Evolutionary conservation across 768 basidiomycete species (phyloP).

Genomic region (Leccinum sublutescens): DNA sequence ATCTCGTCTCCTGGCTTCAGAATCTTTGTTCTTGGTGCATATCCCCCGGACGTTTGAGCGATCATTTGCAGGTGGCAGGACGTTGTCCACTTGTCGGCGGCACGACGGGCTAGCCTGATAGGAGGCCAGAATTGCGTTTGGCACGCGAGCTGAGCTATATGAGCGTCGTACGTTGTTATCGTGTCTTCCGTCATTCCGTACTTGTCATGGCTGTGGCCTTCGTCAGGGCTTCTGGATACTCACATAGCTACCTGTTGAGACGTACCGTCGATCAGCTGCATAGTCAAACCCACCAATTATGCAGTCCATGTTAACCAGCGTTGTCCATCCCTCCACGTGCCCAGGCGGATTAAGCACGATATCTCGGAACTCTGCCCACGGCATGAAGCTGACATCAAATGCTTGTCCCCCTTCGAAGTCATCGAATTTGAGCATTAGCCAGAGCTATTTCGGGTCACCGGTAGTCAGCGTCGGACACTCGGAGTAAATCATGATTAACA

Average conservation of each 20-base stretch:
- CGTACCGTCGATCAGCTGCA: not conserved
- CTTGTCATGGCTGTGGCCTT: too few relatives aligned
- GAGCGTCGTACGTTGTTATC: not conserved
- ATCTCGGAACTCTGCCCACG: not conserved
- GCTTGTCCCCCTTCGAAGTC: not conserved
- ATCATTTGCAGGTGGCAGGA: not conserved
- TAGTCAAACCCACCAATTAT: not conserved
- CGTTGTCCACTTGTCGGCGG: not conserved
- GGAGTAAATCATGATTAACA: too few relatives aligned
- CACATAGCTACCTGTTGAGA: not conserved
- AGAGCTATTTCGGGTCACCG: not conserved
- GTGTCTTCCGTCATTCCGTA: not conserved
- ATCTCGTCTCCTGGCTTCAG: not conserved
- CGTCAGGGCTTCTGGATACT: not conserved
- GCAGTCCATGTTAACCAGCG: not conserved
- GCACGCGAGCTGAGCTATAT: not conserved
- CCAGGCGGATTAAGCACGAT: not conserved
- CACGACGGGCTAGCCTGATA: not conserved
- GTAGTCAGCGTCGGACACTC: not conserved
- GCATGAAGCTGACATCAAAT: not conserved
- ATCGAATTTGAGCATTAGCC: not conserved
- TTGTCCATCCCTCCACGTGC: not conserved
- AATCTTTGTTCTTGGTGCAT: not conserved
- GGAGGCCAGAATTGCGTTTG: slow-evolving; percentile 7
- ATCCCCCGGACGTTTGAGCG: not conserved